phyloP scores from a whole-genome alignment of 1,284 basidiomycete species.

The Trichosporon coremiiforme region DNA sequence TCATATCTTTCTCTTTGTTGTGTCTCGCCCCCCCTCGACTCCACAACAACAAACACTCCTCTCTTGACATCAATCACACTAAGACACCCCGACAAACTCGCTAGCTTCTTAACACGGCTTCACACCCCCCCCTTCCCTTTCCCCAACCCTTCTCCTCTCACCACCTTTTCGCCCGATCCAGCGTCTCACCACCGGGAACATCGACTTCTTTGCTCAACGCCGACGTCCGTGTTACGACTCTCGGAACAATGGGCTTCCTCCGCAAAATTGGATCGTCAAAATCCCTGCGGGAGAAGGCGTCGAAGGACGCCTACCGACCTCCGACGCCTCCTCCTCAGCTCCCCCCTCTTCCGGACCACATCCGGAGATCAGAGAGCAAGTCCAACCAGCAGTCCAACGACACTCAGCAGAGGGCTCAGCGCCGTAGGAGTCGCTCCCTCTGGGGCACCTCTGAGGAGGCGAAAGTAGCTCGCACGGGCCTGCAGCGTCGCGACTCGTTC shows the following conservation, averaged over 20 bases:
- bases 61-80: slow-evolving; percentile 7
- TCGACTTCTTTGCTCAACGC: background rate
- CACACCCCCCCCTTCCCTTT: background rate
- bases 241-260: slow-evolving; percentile 28
- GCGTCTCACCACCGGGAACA: background rate
- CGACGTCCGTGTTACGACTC: background rate
- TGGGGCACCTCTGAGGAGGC: slow-evolving; percentile 26
- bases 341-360: slow-evolving; percentile 31
- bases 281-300: slow-evolving; percentile 25
- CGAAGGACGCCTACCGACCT: slow-evolving; percentile 22
- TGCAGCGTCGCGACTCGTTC: slow-evolving; percentile 21
- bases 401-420: slow-evolving; percentile 8
- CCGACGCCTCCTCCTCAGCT: slow-evolving; percentile 32
- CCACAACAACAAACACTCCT: background rate
- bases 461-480: slow-evolving; percentile 17
- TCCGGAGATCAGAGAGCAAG: slow-evolving; percentile 23
- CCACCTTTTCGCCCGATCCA: background rate
- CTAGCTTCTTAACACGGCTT: background rate
- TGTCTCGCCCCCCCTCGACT: background rate
- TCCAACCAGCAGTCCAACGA: background rate
- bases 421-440: slow-evolving; percentile 22
- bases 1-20: slow-evolving; percentile 6
- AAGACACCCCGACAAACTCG: background rate
- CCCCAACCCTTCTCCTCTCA: background rate
- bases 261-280: slow-evolving; percentile 30